These are phyloP conservation scores for Melastoma malabathricum DNA, from an alignment of 345 rosid species.

Conservation along the genomic window DNA sequence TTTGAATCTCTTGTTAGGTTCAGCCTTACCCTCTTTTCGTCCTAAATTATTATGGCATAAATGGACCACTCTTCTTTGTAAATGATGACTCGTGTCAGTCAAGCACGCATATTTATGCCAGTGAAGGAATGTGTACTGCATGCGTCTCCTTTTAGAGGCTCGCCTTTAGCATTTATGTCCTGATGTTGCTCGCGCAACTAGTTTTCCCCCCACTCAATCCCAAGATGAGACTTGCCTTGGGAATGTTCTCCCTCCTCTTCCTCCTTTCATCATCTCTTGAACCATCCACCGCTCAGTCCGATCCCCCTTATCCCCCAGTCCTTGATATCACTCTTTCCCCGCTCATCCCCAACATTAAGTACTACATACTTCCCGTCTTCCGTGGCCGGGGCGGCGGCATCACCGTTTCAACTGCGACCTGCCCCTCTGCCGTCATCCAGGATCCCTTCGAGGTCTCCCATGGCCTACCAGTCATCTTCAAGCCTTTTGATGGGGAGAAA, in stretches of 20 bases:
- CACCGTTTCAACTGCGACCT: constrained; percentile 11
- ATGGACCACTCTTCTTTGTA: no score
- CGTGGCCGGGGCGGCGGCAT: constrained; percentile 27
- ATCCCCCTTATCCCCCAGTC: constrained; percentile 8
- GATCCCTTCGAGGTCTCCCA: constrained; percentile 7
- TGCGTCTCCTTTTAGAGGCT: no score
- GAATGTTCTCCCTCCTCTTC: constrained; percentile 4
- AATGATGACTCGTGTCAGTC: no score
- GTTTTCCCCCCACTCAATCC: no score
- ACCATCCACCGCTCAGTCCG: constrained; percentile 6
- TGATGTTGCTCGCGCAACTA: no score
- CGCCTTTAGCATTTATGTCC: no score
- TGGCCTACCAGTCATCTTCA: constrained; percentile 20
- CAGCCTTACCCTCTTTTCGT: no score
- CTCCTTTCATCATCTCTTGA: constrained; percentile 8
- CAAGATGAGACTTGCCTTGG: neutral
- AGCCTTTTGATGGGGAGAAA: constrained; percentile 11
- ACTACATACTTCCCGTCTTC: constrained; percentile 20
- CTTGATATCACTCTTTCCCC: constrained; percentile 13
- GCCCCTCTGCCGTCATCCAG: constrained; percentile 24
- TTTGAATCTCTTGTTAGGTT: no score
- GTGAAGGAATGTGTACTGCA: no score
- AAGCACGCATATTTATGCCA: no score
- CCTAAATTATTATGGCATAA: no score
- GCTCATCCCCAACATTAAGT: constrained; percentile 10